A percentile compares a stretch with the other conserved stretches of the same genome.
Evolutionary conservation across 139 green algal genomes (phyloP).

Genomic region (Chlorella sp.): DNA sequence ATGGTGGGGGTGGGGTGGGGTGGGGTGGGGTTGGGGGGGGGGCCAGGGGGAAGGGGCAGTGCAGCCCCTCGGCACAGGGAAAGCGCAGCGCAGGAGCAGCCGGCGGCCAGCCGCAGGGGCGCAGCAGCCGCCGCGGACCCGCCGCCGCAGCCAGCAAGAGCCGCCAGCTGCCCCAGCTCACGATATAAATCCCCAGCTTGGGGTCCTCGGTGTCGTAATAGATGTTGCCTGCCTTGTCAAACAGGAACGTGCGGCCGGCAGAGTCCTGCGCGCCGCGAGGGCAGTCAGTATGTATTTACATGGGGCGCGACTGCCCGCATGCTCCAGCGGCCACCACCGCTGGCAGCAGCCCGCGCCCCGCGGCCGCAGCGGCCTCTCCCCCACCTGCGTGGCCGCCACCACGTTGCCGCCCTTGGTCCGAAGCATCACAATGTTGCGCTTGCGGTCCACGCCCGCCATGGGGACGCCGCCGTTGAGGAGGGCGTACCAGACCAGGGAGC

Average conservation of each 20-base stretch:
- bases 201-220: conserved; percentile 58
- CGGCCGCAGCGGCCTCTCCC: no score
- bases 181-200: conserved; percentile 46
- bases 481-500: conserved; percentile 2
- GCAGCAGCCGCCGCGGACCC: no score
- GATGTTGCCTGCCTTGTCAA: conserved; percentile 53
- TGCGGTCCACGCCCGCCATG: conserved; percentile 1
- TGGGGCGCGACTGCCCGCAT: no score
- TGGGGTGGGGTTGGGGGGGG: no score
- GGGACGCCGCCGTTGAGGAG: conserved; percentile 21
- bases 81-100: no score
- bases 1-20: no score
- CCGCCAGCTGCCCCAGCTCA: conserved; percentile 1
- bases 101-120: no score
- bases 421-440: conserved; percentile 32
- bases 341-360: no score
- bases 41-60: no score
- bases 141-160: not conserved
- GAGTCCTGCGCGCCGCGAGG: conserved; percentile 29
- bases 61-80: no score
- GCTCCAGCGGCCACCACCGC: no score
- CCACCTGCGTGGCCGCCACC: conserved; percentile 29
- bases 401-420: conserved; percentile 49
- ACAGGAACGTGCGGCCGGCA: conserved; percentile 40
- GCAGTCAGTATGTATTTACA: no score